Base-by-base conservation (phyloP, 495 filamentous ascomycete genomes). In the Xylaria venustula region DNA sequence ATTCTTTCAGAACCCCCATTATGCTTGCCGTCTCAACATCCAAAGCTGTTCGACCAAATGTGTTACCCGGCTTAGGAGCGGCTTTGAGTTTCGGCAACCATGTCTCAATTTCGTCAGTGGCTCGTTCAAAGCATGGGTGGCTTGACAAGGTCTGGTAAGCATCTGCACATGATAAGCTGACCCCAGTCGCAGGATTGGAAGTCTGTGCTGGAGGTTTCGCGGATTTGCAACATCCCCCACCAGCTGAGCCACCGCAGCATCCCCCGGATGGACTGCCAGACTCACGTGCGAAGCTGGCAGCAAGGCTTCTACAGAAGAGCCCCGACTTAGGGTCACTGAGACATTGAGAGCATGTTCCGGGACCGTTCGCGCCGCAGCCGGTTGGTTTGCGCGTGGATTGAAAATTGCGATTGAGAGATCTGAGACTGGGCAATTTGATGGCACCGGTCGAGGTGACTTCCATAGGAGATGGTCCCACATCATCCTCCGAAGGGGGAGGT, bases 1-100 rank as follows among this genome's bases (percentile, higher is more conserved):
- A 91, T 58, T 87, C 87, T 63, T 88, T 90, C 56, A 96, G 71
- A 28, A 94, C 90, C 40, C 87, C 86, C 87, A 93, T 92, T 25
- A 96, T 90, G 69, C 88, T 92, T 4, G 90, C 90, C 1, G 91
- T 89, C 68, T 96, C 90, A 8, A 96, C 87, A 68, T 93, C 89
- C 64, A 91, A 85, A 6, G 89, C 87, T 20, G 81, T 82, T 59
- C 86, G 78, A 60, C 72, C 69, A 32, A 68, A 53, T 23, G 72
- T 56, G 9, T 53, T 59, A 8, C 61, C 23, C 7, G 50, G 63
- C 30, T 53, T 66, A 30, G 79, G 81, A 9, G 87, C 77, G 14
- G 88, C 85, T 63, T 86, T 80, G 6, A 93, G 83, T 68, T 88
- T 87, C 1, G 89, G 87, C 48, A 94, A 74, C 87, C 90, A 93